Evolutionary conservation across 331 rosid genomes (phyloP), one percentile per base, ranked within the genome.

Genomic region (Cucumis variabilis): DNA sequence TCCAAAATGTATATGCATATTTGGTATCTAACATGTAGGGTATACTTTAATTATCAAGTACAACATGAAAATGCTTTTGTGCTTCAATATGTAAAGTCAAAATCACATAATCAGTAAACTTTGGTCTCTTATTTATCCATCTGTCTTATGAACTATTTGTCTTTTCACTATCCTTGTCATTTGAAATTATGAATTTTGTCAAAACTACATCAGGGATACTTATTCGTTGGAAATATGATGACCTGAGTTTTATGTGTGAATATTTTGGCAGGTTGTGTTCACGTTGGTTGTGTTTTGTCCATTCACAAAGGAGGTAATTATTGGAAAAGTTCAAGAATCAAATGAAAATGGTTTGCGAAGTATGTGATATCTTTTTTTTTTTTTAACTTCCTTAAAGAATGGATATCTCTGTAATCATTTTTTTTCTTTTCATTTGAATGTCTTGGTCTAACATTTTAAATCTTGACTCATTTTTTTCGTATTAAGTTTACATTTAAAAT

Each of bases 281-380:
- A 93, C 91, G 80, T 82, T 94, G 90, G 86, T 96, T 85, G 88
- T 94, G 96, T 93, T 93, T 87, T 94, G 98, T 86, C 98, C 99
- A 58, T 92, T 88, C 85, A 91, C 63, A 15, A 96, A 95, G 91
- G 98, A 96, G 89, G 85, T 93, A 75, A 91, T 94, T 87, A 53
- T 87, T 15, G 98, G 94, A 72, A 93, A 90, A 77, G 91, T 96
- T 71, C 84, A 87, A 88, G 90, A 92, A 66, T 93, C 96, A 72
- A 87, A 92, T 85, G 91, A 89, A 58, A 88, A 91, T 44, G 98
- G 98, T 85, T 86, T 94, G 89, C 92, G 92, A 81, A 51, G 96
- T 94, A 96, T 83, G 98, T 88, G 76, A 58, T 44, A 55, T 81
- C 1, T 33, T 17, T 58, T 15, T 41, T 48, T 17, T 15, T 41